phyloP scores from a whole-genome alignment of 106 monocot species.

The Vanilla planifolia region DNA sequence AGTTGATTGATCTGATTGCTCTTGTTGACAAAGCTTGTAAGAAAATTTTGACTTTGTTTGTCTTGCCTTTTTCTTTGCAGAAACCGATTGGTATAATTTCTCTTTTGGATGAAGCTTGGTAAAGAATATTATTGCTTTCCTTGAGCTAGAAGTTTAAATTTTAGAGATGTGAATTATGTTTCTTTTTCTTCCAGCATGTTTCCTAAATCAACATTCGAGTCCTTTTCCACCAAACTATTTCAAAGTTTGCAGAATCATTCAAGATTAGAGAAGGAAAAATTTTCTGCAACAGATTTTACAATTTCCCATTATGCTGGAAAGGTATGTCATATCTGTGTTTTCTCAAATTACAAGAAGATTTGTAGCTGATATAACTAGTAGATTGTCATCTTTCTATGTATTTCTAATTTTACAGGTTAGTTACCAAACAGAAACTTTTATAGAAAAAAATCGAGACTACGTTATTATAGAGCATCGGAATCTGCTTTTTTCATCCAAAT shows the following conservation, averaged over 20 bases:
- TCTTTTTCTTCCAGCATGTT: constrained; percentile 75
- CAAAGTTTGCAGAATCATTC: constrained; percentile 59
- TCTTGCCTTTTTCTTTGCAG: constrained; percentile 39
- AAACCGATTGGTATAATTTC: constrained; percentile 84
- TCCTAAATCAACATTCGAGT: constrained; percentile 88
- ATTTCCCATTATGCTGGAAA: constrained; percentile 97
- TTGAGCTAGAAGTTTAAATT: neutral
- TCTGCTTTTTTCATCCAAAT: constrained; percentile 80
- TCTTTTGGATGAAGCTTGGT: constrained; percentile 95
- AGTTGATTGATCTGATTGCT: neutral
- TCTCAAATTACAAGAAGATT: neutral
- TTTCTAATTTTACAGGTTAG: constrained; percentile 49
- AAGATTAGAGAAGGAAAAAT: constrained; percentile 77
- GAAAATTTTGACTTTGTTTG: too few relatives aligned
- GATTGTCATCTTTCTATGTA: neutral
- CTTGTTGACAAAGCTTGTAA: constrained; percentile 4
- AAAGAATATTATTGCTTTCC: constrained; percentile 11
- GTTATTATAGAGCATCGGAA: constrained; percentile 77
- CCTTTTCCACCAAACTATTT: constrained; percentile 91
- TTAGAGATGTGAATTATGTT: neutral
- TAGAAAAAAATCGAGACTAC: constrained; percentile 98
- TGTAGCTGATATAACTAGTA: neutral
- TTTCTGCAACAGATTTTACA: constrained; percentile 92
- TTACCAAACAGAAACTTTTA: constrained; percentile 83
- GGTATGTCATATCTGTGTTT: constrained; percentile 24